A percentile compares a stretch with the other conserved stretches of the same genome.
Conservation (phyloP, 306 rosid species). For the Begonia fuchsioides region DNA sequence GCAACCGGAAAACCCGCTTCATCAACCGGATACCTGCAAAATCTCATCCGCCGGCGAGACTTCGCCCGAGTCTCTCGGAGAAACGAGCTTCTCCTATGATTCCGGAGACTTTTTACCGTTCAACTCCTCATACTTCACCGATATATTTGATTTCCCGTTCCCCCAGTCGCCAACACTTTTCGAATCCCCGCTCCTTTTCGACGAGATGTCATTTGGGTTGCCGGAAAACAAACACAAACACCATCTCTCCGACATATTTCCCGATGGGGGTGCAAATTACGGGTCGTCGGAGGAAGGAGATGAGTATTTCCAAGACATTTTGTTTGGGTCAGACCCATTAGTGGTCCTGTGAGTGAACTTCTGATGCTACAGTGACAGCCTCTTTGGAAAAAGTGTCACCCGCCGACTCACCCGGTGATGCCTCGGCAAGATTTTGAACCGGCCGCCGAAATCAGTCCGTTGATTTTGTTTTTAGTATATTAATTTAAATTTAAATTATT, state of each 20-base stretch:
- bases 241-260: slow-evolving; percentile 22
- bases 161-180: slow-evolving; percentile 18
- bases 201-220: slow-evolving; percentile 7
- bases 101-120: slow-evolving; percentile 14
- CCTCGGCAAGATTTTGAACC: slow-evolving; percentile 45
- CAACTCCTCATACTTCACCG: slow-evolving; percentile 31
- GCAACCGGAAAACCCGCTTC: background rate
- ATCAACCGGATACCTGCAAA: background rate
- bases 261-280: slow-evolving; percentile 22
- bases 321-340: slow-evolving; percentile 55
- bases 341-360: slow-evolving; percentile 35
- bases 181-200: slow-evolving; percentile 14
- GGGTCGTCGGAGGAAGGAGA: slow-evolving; percentile 42
- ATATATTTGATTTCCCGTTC: slow-evolving; percentile 25
- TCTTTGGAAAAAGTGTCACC: slow-evolving; percentile 9
- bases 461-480: slow-evolving; percentile 3
- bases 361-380: background rate
- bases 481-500: background rate
- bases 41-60: background rate
- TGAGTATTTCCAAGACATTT: slow-evolving; percentile 66
- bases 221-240: slow-evolving; percentile 14
- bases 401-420: slow-evolving; percentile 19
- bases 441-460: slow-evolving; percentile 9
- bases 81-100: slow-evolving; percentile 17
- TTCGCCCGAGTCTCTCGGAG: slow-evolving; percentile 27